phyloP scores from a whole-genome alignment of 2,329 filamentous ascomycete genomes.

The Colletotrichum horii region DNA sequence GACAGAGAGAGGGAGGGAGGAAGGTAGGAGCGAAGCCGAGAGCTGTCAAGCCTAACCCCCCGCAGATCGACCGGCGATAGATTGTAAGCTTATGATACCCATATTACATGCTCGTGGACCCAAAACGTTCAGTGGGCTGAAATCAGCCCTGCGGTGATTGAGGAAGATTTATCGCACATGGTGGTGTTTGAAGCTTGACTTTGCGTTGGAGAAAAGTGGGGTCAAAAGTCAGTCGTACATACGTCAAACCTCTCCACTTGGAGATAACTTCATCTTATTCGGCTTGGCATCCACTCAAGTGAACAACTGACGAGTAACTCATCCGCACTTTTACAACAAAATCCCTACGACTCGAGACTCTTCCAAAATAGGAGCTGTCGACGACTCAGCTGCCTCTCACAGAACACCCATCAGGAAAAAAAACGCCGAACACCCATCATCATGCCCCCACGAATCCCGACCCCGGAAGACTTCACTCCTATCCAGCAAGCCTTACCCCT shows the following conservation, averaged over 20 bases:
- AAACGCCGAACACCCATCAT: slow-evolving; percentile 23
- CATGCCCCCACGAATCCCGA: slow-evolving; percentile 57
- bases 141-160: slow-evolving; percentile 11
- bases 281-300: neutral
- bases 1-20: neutral
- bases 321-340: neutral
- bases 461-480: slow-evolving; percentile 52
- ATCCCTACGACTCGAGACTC: neutral
- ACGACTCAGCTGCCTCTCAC: neutral
- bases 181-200: slow-evolving; percentile 8
- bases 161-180: neutral
- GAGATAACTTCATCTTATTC: slow-evolving; percentile 10
- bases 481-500: slow-evolving; percentile 46
- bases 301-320: neutral
- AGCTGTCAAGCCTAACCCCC: neutral
- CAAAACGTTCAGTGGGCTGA: neutral
- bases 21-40: neutral
- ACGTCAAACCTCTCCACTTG: neutral
- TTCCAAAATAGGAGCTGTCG: neutral
- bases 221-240: neutral
- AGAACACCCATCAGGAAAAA: neutral
- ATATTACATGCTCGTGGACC: slow-evolving; percentile 9
- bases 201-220: slow-evolving; percentile 16
- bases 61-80: neutral
- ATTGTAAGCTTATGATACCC: slow-evolving; percentile 12